Base-by-base conservation (phyloP, 2,329 filamentous ascomycete species). In the Leptographium lundbergii region DNA sequence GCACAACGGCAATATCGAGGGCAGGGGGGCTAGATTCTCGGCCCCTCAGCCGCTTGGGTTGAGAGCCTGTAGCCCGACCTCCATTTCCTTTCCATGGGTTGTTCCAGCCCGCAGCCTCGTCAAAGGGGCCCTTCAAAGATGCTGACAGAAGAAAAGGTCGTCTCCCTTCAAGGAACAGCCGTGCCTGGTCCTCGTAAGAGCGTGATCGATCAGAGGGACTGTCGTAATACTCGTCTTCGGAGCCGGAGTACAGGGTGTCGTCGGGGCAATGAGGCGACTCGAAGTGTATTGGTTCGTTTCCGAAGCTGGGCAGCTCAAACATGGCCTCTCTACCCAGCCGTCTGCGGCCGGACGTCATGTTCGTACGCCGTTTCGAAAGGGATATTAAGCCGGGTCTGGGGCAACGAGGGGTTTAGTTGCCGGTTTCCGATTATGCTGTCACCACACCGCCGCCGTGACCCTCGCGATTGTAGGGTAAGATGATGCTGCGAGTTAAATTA, bases 111-210 rank as follows among this genome's bases (percentile, higher is more conserved):
- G 69, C 73, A 48, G 70, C 66, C 58, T 65, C 68, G 52, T 77
- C 74, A 63, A 88, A 86, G 0, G 86, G 86, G 0, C 86, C 86
- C 61, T 72, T 76, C 3, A 89, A 72, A 6, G 72, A 70, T 7
- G 86, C 80, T 14, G 86, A 86, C 3, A 84, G 68, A 3, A 91
- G 74, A 27, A 79, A 66, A 0, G 85, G 77, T 2, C 75, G 67
- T 34, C 75, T 71, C 0, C 86, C 86, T 7, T 74, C 70, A 45
- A 88, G 71, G 64, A 80, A 88, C 39, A 76, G 75, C 36, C 75
- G 71, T 1, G 81, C 86, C 14, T 85, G 78, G 0, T 74, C 69
- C 67, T 88, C 84, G 60, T 85, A 82, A 61, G 81, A 76, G 25
- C 73, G 69, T 29, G 75, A 76, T 67, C 79, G 75, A 3, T 74